Evolutionary conservation across 495 filamentous ascomycete species (phyloP).

Genomic region (Acidiella bohemica): DNA sequence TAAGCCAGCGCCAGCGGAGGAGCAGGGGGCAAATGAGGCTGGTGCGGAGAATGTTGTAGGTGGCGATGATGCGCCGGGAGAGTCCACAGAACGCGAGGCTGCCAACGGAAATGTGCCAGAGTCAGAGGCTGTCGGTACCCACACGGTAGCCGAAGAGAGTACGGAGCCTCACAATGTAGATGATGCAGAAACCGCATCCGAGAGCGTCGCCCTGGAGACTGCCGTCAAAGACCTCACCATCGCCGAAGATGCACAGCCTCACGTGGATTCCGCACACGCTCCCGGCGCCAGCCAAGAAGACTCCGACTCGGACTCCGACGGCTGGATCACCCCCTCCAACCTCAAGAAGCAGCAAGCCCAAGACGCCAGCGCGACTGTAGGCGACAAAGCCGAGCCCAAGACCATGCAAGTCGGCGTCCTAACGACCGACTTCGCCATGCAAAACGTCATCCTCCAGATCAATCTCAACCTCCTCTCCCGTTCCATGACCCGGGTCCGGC

Average conservation of each 20-base stretch:
- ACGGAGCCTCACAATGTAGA: background rate
- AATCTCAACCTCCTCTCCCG: slow-evolving; percentile 83
- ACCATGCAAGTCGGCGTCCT: slow-evolving; percentile 72
- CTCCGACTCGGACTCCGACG: slow-evolving; percentile 51
- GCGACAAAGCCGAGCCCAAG: slow-evolving; percentile 38
- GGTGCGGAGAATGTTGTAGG: background rate
- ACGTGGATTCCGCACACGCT: slow-evolving; percentile 13
- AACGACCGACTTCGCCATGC: slow-evolving; percentile 92
- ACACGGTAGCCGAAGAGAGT: background rate
- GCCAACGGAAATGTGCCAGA: background rate
- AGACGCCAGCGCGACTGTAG: slow-evolving; percentile 39
- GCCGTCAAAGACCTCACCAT: background rate
- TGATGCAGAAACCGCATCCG: background rate
- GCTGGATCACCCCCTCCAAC: slow-evolving; percentile 94
- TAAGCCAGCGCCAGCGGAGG: background rate
- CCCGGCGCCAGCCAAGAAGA: slow-evolving; percentile 20
- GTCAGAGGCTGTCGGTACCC: background rate
- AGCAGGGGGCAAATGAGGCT: background rate
- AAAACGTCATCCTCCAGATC: slow-evolving; percentile 88
- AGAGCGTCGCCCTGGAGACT: background rate
- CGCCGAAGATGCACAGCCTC: background rate
- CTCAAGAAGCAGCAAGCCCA: slow-evolving; percentile 68
- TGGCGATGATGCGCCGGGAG: background rate
- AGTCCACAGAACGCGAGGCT: background rate
- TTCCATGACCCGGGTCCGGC: slow-evolving; percentile 57